Base-by-base conservation (phyloP, 2,329 filamentous ascomycete species). In the Calonectria pteridis region DNA sequence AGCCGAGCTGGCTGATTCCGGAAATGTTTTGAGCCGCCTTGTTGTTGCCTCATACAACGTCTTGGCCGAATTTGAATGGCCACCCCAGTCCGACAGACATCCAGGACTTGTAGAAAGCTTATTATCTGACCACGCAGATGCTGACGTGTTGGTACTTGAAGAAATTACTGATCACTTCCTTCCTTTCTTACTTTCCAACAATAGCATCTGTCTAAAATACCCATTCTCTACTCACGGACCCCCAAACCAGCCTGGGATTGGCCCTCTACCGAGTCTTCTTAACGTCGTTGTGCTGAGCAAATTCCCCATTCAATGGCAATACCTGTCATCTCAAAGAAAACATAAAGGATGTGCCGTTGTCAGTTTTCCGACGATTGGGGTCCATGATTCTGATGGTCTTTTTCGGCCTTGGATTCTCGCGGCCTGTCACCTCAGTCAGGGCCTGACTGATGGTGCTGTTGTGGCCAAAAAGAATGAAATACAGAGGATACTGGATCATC, bases 111-210 rank as follows among this genome's bases (percentile, higher is more conserved):
- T 89, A 26, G 77, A 81, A 9, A 89, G 86, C 69, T 81, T 91
- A 3, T 78, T 90, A 6, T 85, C 86, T 0, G 69, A 79, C 6
- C 80, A 82, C 10, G 87, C 88, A 4, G 72, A 78, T 0, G 84
- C 89, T 10, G 88, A 91, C 70, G 81, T 90, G 4, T 76, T 90
- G 11, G 84, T 90, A 4, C 85, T 94, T 6, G 88, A 94, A 79
- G 92, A 93, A 82, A 89, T 93, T 1, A 92, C 91, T 0, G 91
- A 93, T 74, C 86, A 90, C 50, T 93, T 93, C 73, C 86, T 94
- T 0, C 85, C 86, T 0, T 88, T 87, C 71, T 83, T 94, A 0
- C 87, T 93, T 2, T 77, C 80, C 3, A 81, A 90, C 69, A 72
- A 83, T 2, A 77, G 82, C 2, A 84, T 93, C 29, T 85, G 86